Evolutionary conservation across 495 filamentous ascomycete genomes (phyloP).

Genomic region (Lepidopterella palustris): DNA sequence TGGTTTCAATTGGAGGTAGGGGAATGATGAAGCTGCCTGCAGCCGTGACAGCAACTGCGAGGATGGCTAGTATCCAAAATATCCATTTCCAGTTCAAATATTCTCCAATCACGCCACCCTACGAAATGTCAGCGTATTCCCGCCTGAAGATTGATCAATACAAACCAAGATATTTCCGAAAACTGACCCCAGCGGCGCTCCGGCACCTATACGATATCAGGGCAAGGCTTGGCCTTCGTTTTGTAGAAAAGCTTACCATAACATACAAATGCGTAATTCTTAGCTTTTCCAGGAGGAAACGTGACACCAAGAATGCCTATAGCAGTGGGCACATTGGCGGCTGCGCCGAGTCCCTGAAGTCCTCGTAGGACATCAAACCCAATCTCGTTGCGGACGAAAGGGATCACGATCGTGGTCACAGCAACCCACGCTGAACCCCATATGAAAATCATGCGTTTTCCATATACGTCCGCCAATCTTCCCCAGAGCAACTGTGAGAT

Average conservation of each 20-base stretch:
- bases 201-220: conserved; percentile 18
- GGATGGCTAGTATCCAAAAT: conserved; percentile 35
- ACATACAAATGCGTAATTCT: conserved; percentile 53
- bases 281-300: conserved; percentile 54
- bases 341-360: conserved; percentile 35
- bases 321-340: conserved; percentile 42
- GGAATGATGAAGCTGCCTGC: conserved; percentile 35
- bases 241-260: conserved; percentile 16
- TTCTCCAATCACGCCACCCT: conserved; percentile 47
- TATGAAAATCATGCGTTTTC: conserved; percentile 36
- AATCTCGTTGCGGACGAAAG: conserved; percentile 35
- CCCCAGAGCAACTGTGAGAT: conserved; percentile 31
- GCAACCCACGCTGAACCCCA: conserved; percentile 34
- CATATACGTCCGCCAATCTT: conserved; percentile 35
- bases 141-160: background rate
- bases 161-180: conserved; percentile 47
- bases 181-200: conserved; percentile 43
- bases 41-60: conserved; percentile 27
- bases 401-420: conserved; percentile 28
- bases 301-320: conserved; percentile 58
- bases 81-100: conserved; percentile 57
- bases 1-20: conserved; percentile 12
- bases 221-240: background rate
- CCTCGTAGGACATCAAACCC: conserved; percentile 38
- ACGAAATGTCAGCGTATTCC: background rate